These are phyloP conservation scores for Microsporum canis DNA, from an alignment of 2,329 filamentous ascomycete genomes.

Conservation along the genomic window DNA sequence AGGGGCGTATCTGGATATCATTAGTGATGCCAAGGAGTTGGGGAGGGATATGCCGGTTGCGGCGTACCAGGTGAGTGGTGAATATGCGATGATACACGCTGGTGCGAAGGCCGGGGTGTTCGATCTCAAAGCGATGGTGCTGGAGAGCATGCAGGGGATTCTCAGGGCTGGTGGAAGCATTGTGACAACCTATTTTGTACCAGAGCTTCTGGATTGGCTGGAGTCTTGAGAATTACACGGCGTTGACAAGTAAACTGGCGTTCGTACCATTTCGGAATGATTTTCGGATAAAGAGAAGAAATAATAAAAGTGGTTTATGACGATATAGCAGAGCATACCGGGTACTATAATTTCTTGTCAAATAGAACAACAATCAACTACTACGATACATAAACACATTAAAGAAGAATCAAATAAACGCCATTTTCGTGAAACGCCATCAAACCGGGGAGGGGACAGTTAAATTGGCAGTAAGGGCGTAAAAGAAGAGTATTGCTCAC, in stretches of 20 bases:
- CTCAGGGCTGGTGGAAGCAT: conserved; percentile 86
- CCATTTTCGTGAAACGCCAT: neutral
- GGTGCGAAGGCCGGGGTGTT: conserved; percentile 94
- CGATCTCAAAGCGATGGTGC: conserved; percentile 85
- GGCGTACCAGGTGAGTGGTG: conserved; percentile 92
- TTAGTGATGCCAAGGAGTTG: conserved; percentile 90
- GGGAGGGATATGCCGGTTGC: conserved; percentile 85
- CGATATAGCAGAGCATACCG: neutral
- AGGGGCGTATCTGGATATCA: conserved; percentile 91
- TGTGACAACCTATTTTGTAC: conserved; percentile 87
- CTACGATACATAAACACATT: conserved; percentile 2
- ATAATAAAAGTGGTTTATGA: neutral
- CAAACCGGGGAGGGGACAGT: neutral
- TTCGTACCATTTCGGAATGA: neutral
- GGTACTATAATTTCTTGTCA: neutral
- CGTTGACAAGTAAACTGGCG: neutral
- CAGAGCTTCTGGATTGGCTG: conserved; percentile 59
- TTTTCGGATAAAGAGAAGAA: neutral
- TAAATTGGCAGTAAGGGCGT: neutral
- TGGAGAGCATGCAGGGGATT: conserved; percentile 89
- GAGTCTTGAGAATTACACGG: neutral
- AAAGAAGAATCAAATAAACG: neutral
- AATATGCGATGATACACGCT: conserved; percentile 96
- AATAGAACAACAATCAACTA: neutral
- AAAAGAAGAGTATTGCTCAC: neutral